Percentiles rank a stretch among this genome's conserved stretches.
These are phyloP conservation scores for Solanum appendiculatum DNA, from an alignment of 257 asterid species.

Conservation along the genomic window DNA sequence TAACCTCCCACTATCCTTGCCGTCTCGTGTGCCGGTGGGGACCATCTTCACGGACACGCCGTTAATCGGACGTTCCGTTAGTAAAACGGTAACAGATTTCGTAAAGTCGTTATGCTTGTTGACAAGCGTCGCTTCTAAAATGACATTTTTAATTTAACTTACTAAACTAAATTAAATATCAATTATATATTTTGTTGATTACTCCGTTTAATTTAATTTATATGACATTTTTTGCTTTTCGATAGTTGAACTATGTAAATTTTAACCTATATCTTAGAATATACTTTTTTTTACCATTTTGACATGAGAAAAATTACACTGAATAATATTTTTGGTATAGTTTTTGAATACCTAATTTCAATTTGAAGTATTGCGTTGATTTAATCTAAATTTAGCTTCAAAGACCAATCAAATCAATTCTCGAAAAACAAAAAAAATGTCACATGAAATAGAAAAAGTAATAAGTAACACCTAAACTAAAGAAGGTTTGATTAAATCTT, in stretches of 20 bases:
- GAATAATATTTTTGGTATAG: too few species aligned
- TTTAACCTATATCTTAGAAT: too few species aligned
- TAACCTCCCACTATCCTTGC: constrained; percentile 28
- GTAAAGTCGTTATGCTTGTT: not conserved
- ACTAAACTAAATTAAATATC: not conserved
- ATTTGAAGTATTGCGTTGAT: not conserved
- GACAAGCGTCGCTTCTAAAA: not conserved
- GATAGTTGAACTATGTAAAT: too few species aligned
- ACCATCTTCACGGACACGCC: constrained; percentile 11
- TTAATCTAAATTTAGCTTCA: too few species aligned
- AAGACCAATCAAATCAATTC: too few species aligned
- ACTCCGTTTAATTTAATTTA: not conserved
- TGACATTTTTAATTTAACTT: not conserved
- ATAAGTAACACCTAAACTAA: too few species aligned
- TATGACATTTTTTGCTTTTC: too few species aligned
- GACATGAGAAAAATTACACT: not conserved
- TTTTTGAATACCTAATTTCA: too few species aligned
- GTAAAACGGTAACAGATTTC: not conserved
- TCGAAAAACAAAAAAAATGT: too few species aligned
- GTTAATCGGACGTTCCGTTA: not conserved
- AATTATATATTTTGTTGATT: not conserved
- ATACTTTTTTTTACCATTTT: too few species aligned
- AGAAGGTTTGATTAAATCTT: not conserved
- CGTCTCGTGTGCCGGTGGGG: constrained; percentile 52
- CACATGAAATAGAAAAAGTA: too few species aligned